Percentiles rank a stretch among this genome's conserved stretches.
phyloP scores from a whole-genome alignment of 2,329 filamentous ascomycete species.

The Xylariaceae sp. region DNA sequence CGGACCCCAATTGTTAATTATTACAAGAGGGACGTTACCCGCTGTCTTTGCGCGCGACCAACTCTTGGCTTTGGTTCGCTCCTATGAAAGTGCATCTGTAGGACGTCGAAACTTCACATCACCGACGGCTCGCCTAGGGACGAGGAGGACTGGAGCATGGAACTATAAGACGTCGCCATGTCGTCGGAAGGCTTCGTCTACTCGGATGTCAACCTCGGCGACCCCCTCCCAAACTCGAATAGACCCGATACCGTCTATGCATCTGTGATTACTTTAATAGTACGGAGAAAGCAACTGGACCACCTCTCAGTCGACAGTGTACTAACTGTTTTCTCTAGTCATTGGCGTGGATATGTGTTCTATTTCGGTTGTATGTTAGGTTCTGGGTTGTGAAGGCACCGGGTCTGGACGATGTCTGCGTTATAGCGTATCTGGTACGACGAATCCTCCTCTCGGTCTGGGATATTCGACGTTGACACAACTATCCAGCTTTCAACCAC shows the following conservation, averaged over 20 bases:
- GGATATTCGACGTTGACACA: not conserved
- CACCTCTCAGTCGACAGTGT: not conserved
- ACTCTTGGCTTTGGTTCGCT: too few species aligned
- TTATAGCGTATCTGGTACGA: slow-evolving; percentile 23
- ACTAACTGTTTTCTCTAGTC: slow-evolving; percentile 19
- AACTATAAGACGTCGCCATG: slow-evolving; percentile 15
- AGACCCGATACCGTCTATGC: slow-evolving; percentile 26
- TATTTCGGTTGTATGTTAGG: slow-evolving; percentile 26
- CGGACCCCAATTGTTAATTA: too few species aligned
- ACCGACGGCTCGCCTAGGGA: too few species aligned
- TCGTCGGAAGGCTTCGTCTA: slow-evolving; percentile 22
- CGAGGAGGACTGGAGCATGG: not conserved
- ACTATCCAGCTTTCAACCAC: slow-evolving; percentile 18
- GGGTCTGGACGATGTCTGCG: slow-evolving; percentile 27
- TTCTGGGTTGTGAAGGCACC: slow-evolving; percentile 21
- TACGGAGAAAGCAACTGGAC: slow-evolving; percentile 3
- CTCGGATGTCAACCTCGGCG: slow-evolving; percentile 22
- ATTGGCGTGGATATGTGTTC: slow-evolving; percentile 29
- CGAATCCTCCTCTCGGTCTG: not conserved
- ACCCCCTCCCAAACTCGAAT: slow-evolving; percentile 30
- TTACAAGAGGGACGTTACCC: too few species aligned
- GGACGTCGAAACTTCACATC: too few species aligned
- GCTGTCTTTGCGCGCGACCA: too few species aligned
- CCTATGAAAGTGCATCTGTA: too few species aligned
- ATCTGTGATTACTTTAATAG: slow-evolving; percentile 28